A percentile compares a stretch with the other conserved stretches of the same genome.
These are phyloP conservation scores for Xylariaceae sp. DNA, from an alignment of 2,329 filamentous ascomycete genomes.

Conservation along the genomic window DNA sequence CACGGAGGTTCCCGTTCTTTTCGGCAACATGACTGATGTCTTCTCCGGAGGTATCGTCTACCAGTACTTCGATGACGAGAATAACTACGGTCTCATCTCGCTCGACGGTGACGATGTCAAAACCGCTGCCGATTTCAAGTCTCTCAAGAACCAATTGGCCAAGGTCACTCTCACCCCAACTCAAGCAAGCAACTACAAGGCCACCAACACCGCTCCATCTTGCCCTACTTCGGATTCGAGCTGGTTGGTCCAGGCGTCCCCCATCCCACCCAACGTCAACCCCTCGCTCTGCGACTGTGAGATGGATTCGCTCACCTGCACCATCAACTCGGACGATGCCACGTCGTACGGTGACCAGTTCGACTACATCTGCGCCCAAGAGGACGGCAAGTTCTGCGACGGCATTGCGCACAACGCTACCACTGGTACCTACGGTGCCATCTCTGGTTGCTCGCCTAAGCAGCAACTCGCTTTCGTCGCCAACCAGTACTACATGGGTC, in stretches of 20 bases:
- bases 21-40: slow-evolving; percentile 75
- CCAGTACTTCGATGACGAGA: slow-evolving; percentile 92
- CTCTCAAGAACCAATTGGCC: slow-evolving; percentile 66
- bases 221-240: slow-evolving; percentile 64
- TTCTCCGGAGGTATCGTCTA: slow-evolving; percentile 98
- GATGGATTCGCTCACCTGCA: slow-evolving; percentile 68
- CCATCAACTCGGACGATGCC: slow-evolving; percentile 51
- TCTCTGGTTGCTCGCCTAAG: slow-evolving; percentile 69
- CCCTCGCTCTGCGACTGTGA: slow-evolving; percentile 80
- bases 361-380: slow-evolving; percentile 63
- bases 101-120: slow-evolving; percentile 56
- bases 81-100: slow-evolving; percentile 79
- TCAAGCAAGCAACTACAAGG: slow-evolving; percentile 63
- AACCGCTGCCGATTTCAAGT: slow-evolving; percentile 70
- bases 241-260: slow-evolving; percentile 65
- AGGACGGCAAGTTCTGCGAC: slow-evolving; percentile 50
- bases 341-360: slow-evolving; percentile 68
- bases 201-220: slow-evolving; percentile 64
- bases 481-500: slow-evolving; percentile 61
- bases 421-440: slow-evolving; percentile 68
- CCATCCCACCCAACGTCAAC: slow-evolving; percentile 81
- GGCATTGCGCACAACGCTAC: slow-evolving; percentile 66
- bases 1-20: slow-evolving; percentile 80
- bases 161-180: slow-evolving; percentile 64
- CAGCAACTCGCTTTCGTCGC: slow-evolving; percentile 72